Evolutionary conservation across 345 rosid genomes (phyloP).

Genomic region (Geranium brycei): DNA sequence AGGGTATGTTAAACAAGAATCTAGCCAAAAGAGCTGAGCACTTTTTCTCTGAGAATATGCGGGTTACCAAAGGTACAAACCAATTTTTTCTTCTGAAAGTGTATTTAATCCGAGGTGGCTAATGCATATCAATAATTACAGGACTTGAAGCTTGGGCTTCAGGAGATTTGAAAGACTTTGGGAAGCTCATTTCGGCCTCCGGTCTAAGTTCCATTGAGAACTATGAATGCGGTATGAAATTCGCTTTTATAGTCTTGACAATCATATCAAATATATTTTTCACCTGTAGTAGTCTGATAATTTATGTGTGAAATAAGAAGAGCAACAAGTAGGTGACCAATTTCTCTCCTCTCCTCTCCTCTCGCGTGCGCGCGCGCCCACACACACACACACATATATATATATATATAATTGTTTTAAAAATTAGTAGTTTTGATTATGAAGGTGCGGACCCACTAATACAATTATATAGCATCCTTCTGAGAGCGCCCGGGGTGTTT

Average conservation of each 20-base stretch:
- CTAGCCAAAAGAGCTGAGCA: constrained; percentile 84
- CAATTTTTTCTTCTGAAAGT: no score
- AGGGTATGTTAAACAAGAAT: constrained; percentile 39
- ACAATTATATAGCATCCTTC: constrained; percentile 59
- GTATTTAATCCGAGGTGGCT: background rate
- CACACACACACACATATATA: no score
- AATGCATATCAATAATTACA: constrained; percentile 19
- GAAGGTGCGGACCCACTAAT: constrained; percentile 71
- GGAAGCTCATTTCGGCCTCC: constrained; percentile 70
- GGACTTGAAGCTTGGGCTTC: constrained; percentile 81
- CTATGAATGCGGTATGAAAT: constrained; percentile 68
- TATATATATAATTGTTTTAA: background rate
- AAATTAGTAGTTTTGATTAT: background rate
- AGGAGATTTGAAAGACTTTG: constrained; percentile 54
- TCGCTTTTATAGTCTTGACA: no score
- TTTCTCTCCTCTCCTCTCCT: no score
- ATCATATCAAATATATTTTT: no score
- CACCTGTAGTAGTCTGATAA: no score
- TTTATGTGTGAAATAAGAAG: no score
- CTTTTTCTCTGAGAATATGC: constrained; percentile 68
- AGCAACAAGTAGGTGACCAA: no score
- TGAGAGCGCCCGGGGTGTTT: constrained; percentile 59
- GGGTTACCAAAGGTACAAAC: constrained; percentile 55
- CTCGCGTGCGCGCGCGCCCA: no score
- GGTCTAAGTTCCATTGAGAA: constrained; percentile 82